phyloP scores from a whole-genome alignment of 2,329 filamentous ascomycete species.

The Chalaropsis ovoidea region DNA sequence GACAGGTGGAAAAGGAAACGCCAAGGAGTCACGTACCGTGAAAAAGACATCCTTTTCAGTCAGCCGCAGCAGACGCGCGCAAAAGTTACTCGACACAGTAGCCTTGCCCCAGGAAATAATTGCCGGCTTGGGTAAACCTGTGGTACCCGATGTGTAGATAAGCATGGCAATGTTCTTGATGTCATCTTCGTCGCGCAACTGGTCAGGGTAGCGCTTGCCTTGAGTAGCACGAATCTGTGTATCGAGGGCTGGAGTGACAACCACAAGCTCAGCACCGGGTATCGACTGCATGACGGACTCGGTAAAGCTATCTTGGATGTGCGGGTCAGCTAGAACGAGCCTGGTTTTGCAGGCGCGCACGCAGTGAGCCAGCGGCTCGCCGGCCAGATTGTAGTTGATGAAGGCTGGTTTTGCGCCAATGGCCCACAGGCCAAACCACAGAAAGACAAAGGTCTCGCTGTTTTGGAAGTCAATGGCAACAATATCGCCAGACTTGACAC shows the following conservation, averaged over 20 bases:
- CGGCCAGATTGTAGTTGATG: conserved; percentile 76
- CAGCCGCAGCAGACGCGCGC: conserved; percentile 47
- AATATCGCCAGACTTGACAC: conserved; percentile 59
- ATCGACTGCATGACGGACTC: conserved; percentile 47
- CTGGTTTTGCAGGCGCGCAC: conserved; percentile 56
- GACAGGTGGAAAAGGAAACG: background rate
- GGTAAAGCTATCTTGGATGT: conserved; percentile 38
- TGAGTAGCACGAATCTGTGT: conserved; percentile 43
- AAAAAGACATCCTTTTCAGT: conserved; percentile 59
- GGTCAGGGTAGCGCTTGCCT: conserved; percentile 49
- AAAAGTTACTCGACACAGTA: conserved; percentile 44
- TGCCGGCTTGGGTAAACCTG: conserved; percentile 70
- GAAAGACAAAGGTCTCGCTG: conserved; percentile 63
- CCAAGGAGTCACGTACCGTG: conserved; percentile 44
- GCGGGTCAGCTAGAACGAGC: conserved; percentile 58
- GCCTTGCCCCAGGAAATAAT: conserved; percentile 64
- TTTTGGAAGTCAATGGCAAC: conserved; percentile 77
- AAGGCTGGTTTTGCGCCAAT: conserved; percentile 76
- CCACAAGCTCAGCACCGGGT: conserved; percentile 45
- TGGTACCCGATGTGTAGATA: conserved; percentile 80
- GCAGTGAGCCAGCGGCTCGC: conserved; percentile 63
- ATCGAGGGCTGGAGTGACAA: conserved; percentile 51
- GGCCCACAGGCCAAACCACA: conserved; percentile 70
- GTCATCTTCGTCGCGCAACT: conserved; percentile 42
- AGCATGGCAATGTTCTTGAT: conserved; percentile 55